Evolutionary conservation across 371 early-diverging fungal genomes (phyloP).

Genomic region (Mycotypha africana): DNA sequence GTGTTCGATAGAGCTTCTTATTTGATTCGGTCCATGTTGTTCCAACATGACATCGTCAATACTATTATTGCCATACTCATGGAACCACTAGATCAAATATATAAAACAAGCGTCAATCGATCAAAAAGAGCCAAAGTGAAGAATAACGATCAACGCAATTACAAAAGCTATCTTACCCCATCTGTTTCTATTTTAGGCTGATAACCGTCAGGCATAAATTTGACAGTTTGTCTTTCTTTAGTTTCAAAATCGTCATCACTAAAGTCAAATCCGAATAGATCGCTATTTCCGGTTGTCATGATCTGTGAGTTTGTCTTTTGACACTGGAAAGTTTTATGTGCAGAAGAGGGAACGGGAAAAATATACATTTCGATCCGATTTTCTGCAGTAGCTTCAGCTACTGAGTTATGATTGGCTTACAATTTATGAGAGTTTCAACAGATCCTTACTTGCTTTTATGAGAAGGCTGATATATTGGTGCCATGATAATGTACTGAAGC

Average conservation of each 20-base stretch:
- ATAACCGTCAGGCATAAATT: constrained; percentile 20
- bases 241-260: constrained; percentile 41
- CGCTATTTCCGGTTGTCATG: too few species aligned
- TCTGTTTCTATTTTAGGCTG: constrained; percentile 37
- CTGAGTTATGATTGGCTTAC: too few species aligned
- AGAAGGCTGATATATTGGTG: too few species aligned
- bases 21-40: constrained; percentile 35
- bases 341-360: too few species aligned
- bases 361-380: too few species aligned
- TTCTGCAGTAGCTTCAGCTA: too few species aligned
- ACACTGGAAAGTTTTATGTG: too few species aligned
- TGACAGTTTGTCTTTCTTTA: constrained; percentile 17
- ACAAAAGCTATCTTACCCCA: constrained; percentile 26
- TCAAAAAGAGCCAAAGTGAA: background rate
- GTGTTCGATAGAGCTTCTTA: constrained; percentile 34
- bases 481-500: too few species aligned
- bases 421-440: too few species aligned
- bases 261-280: too few species aligned
- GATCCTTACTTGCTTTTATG: too few species aligned
- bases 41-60: constrained; percentile 30
- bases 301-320: too few species aligned
- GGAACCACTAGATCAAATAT: constrained; percentile 32
- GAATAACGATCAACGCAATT: background rate
- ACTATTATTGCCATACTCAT: constrained; percentile 14
- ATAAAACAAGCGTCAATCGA: background rate